These are phyloP conservation scores for Penicillium ochrochloron DNA, from an alignment of 495 filamentous ascomycete genomes.

Conservation along the genomic window DNA sequence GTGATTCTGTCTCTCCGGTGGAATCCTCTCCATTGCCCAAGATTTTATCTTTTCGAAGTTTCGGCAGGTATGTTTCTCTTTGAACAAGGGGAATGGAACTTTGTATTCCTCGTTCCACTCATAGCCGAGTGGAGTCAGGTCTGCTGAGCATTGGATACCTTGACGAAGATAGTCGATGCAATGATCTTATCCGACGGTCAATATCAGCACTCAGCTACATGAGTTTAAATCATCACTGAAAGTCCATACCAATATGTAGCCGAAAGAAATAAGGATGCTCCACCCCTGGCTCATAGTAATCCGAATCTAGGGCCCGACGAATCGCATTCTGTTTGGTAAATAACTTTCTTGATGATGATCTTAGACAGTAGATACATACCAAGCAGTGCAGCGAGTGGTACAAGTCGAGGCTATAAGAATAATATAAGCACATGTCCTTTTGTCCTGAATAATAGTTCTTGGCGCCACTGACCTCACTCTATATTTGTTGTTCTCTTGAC, in stretches of 20 bases:
- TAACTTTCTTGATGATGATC: background rate
- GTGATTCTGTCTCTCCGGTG: constrained; percentile 1
- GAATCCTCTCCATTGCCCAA: constrained; percentile 3
- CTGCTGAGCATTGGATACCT: constrained; percentile 6
- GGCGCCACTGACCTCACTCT: background rate
- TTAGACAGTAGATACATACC: background rate
- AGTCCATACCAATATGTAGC: constrained; percentile 3
- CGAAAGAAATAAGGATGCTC: constrained; percentile 5
- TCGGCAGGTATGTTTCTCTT: constrained; percentile 7
- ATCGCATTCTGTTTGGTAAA: constrained; percentile 1
- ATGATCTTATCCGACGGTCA: constrained; percentile 1
- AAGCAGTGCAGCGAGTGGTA: constrained; percentile 7
- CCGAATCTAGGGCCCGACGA: constrained; percentile 3
- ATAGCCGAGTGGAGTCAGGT: constrained; percentile 8
- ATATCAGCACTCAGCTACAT: background rate
- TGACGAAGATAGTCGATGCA: constrained; percentile 10
- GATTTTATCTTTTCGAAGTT: constrained; percentile 7
- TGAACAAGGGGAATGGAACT: constrained; percentile 8
- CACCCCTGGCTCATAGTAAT: constrained; percentile 5
- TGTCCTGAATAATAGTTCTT: background rate
- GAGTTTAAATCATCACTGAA: background rate
- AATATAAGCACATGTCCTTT: background rate
- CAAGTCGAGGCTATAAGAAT: background rate
- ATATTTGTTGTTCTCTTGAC: background rate
- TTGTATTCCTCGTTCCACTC: constrained; percentile 9